phyloP scores from a whole-genome alignment of 1,284 basidiomycete species.

The Moniliophthora roreri region DNA sequence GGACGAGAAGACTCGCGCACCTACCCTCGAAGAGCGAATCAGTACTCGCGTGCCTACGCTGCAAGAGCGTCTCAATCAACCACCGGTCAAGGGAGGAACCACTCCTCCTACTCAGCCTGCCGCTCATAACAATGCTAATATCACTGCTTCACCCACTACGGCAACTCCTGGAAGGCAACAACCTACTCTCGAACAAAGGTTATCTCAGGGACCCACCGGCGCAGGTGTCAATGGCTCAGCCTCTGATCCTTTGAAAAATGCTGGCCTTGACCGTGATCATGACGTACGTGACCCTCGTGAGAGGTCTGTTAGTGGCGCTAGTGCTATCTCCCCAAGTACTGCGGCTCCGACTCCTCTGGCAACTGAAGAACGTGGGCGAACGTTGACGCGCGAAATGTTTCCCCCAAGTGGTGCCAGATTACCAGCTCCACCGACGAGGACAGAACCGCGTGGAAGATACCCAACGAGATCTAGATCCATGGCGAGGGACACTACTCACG shows the following conservation, averaged over 20 bases:
- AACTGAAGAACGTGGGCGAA: slow-evolving; percentile 1
- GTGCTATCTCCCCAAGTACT: slow-evolving; percentile 4
- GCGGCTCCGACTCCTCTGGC: neutral
- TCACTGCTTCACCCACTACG: neutral
- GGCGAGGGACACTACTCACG: neutral
- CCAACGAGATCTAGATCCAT: neutral
- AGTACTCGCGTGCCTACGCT: slow-evolving; percentile 27
- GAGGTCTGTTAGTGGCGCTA: slow-evolving; percentile 25
- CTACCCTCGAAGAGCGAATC: slow-evolving; percentile 36
- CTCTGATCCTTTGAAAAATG: slow-evolving; percentile 95
- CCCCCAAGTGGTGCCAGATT: neutral
- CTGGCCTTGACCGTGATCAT: slow-evolving; percentile 48
- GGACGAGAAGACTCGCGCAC: slow-evolving; percentile 10
- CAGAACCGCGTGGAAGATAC: neutral
- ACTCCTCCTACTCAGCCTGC: slow-evolving; percentile 18
- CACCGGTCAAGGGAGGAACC: slow-evolving; percentile 20
- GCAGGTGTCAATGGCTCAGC: slow-evolving; percentile 95
- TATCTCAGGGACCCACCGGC: slow-evolving; percentile 68
- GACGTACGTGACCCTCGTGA: slow-evolving; percentile 24
- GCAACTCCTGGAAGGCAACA: slow-evolving; percentile 19
- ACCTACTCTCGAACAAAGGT: slow-evolving; percentile 41
- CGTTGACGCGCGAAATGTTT: neutral
- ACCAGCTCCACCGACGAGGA: neutral
- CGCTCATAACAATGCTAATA: slow-evolving; percentile 1
- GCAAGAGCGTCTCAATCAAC: slow-evolving; percentile 34